These are phyloP conservation scores for Capniomyces stellatus DNA, from an alignment of 371 early-diverging fungal species.

Conservation along the genomic window DNA sequence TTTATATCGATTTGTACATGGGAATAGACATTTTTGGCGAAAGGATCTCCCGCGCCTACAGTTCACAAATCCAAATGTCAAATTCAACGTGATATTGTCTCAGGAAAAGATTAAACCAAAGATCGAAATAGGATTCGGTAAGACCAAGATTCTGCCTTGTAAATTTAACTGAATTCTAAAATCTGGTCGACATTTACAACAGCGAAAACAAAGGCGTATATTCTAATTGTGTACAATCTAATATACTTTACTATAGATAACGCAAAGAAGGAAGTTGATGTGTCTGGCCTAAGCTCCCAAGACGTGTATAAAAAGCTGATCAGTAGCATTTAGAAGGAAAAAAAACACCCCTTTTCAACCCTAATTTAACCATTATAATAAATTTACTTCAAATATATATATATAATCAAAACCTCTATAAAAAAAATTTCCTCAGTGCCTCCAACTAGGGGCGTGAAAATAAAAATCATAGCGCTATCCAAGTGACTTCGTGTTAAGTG, in stretches of 20 bases:
- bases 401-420: too few relatives aligned
- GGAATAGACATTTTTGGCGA: conserved; percentile 3
- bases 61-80: neutral
- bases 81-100: neutral
- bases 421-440: too few relatives aligned
- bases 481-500: too few relatives aligned
- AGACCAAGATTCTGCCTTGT: neutral
- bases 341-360: too few relatives aligned
- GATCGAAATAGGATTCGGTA: neutral
- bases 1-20: too few relatives aligned
- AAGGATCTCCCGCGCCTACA: neutral
- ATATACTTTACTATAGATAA: neutral
- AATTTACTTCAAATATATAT: too few relatives aligned
- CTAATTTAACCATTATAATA: too few relatives aligned
- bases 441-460: too few relatives aligned
- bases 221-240: neutral
- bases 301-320: neutral
- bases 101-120: neutral
- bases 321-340: neutral
- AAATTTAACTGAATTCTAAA: neutral
- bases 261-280: neutral
- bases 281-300: neutral
- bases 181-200: neutral
- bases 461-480: too few relatives aligned
- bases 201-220: too few relatives aligned